A percentile compares a stretch with the other conserved stretches of the same genome.
Conservation (phyloP, 345 rosid genomes). For the Salix koriyanagi region DNA sequence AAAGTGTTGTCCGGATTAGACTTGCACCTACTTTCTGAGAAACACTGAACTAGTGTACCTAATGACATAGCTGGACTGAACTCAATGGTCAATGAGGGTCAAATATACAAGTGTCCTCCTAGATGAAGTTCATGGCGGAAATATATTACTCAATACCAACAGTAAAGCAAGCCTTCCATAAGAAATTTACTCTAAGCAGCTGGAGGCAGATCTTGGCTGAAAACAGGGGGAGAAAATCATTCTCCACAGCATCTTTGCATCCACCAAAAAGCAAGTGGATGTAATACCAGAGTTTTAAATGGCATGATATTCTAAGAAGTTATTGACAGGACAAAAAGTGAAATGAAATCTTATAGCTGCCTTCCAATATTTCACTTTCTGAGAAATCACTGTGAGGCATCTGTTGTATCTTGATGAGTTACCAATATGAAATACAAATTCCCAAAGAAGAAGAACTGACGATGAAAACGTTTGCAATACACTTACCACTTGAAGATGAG, state of each 20-base stretch:
- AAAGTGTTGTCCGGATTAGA: background rate
- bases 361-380: background rate
- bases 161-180: background rate
- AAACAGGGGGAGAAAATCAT: background rate
- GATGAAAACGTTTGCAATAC: constrained; percentile 23
- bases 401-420: background rate
- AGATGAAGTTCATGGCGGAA: background rate
- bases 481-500: constrained; percentile 76
- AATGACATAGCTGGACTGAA: background rate
- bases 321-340: background rate
- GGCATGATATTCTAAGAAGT: background rate
- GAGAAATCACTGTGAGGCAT: background rate
- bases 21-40: background rate
- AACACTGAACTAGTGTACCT: background rate
- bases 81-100: background rate
- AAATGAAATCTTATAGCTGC: background rate
- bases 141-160: background rate
- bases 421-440: background rate
- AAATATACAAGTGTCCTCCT: background rate
- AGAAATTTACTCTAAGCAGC: background rate
- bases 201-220: background rate
- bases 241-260: background rate
- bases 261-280: background rate
- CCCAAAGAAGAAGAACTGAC: background rate
- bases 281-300: background rate